Base-by-base conservation (phyloP, 2,329 filamentous ascomycete species). In the Paecilomyces variotii region DNA sequence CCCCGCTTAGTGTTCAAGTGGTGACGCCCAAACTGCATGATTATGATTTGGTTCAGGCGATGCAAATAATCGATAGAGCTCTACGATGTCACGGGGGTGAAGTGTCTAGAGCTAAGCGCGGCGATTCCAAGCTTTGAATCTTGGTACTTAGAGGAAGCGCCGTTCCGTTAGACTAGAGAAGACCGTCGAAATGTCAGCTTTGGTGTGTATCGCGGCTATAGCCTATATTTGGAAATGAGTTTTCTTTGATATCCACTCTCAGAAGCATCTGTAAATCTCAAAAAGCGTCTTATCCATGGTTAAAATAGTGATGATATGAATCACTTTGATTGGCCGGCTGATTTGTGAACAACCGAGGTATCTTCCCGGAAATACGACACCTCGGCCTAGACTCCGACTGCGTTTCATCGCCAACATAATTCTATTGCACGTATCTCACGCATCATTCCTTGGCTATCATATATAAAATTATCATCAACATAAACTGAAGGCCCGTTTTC, bases 1-100 rank as follows among this genome's bases (percentile, higher is more conserved):
- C 80, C 2, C 77, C 79, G 19, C 68, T 86, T 6, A 81, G 80
- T 63, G 74, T 86, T 28, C 84, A 86, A 68, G 80, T 85, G 0
- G 74, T 86, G 0, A 80, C 79, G 4, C 82, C 82, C 6, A 82
- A 75, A 56, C 67, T 82, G 64, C 77, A 80, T 63, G 84, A 86
- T 61, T 76, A 80, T 65, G 78, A 78, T 60, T 69, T 86, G 19
- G 77, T 77, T 51, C 73, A 78, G 60, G 80, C 77, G 0, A 84
- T 86, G 82, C 69, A 69, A n/a, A 68, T 79, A 9, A 74, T 86
- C 57, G 81, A 85, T 56, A 62, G 64, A 4, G 72, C 69, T 11
- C 60, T 75, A 24, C 60, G 57, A 32, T 9, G 57, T 45, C 11
- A 51, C 39, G 2, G 64, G 66, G 39, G 63, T 62, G 11, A 62